These are phyloP conservation scores for Lagenidium giganteum DNA, from an alignment of 352 stramenopile genomes.

Conservation along the genomic window DNA sequence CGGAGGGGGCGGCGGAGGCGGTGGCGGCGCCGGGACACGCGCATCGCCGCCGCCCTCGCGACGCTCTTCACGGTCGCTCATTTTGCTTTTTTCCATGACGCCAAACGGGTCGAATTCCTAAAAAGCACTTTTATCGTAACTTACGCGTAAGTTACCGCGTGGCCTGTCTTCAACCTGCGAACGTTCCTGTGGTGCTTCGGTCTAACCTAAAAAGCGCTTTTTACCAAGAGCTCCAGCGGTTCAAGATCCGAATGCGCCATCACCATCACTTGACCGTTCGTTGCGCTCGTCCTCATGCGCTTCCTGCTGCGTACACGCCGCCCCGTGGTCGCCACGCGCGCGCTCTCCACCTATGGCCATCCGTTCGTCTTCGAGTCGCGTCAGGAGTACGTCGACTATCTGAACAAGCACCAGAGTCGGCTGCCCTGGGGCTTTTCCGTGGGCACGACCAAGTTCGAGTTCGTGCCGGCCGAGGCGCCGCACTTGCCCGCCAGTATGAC, in stretches of 20 bases:
- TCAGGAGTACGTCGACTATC: slow-evolving; percentile 79
- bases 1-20: slow-evolving; percentile 5
- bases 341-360: slow-evolving; percentile 37
- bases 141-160: not conserved
- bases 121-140: slow-evolving; percentile 1
- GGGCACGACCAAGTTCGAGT: slow-evolving; percentile 79
- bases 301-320: slow-evolving; percentile 2
- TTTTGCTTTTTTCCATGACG: too few species aligned
- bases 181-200: slow-evolving; percentile 11
- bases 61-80: not conserved
- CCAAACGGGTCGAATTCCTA: too few species aligned
- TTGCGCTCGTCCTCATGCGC: slow-evolving; percentile 15
- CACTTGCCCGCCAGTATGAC: slow-evolving; percentile 83
- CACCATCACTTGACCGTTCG: not conserved
- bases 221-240: not conserved
- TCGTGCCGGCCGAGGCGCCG: slow-evolving; percentile 77
- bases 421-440: slow-evolving; percentile 85
- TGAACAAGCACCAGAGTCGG: slow-evolving; percentile 65
- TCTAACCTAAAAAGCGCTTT: slow-evolving; percentile 12
- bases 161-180: not conserved
- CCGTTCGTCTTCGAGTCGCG: slow-evolving; percentile 79
- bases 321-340: slow-evolving; percentile 19
- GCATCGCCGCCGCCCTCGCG: slow-evolving; percentile 5
- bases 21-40: slow-evolving; percentile 1
- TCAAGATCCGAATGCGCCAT: slow-evolving; percentile 5